phyloP scores from a whole-genome alignment of 768 basidiomycete genomes.

The Trametes gibbosa region DNA sequence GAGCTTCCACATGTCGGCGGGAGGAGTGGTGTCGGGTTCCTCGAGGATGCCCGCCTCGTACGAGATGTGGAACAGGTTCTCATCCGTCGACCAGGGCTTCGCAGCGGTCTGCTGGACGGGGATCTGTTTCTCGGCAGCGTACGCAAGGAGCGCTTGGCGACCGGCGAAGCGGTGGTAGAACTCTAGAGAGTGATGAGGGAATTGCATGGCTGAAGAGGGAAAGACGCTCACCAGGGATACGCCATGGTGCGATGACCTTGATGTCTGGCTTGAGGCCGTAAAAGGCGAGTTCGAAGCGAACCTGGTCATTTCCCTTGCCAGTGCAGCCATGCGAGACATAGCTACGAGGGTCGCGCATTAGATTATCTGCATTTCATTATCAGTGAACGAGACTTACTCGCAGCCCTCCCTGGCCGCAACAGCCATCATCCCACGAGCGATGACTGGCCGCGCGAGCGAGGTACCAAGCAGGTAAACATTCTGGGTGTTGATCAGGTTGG shows the following conservation, averaged over 20 bases:
- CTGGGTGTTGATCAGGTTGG: conserved; percentile 33
- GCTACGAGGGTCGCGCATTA: conserved; percentile 48
- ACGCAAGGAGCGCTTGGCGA: conserved; percentile 88
- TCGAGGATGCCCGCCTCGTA: conserved; percentile 99
- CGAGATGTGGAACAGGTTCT: conserved; percentile 99
- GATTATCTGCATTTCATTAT: neutral
- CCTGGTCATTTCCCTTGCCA: conserved; percentile 99
- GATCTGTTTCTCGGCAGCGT: conserved; percentile 83
- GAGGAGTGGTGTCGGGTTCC: conserved; percentile 92
- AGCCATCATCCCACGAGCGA: conserved; percentile 98
- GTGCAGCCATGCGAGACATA: conserved; percentile 99
- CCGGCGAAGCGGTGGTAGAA: conserved; percentile 99
- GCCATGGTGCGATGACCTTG: conserved; percentile 99
- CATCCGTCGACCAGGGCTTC: conserved; percentile 99
- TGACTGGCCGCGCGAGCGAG: conserved; percentile 96
- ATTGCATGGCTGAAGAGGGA: neutral
- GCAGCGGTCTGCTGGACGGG: conserved; percentile 93
- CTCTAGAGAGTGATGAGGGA: conserved; percentile 41
- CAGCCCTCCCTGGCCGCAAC: conserved; percentile 88
- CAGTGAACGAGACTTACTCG: conserved; percentile 62
- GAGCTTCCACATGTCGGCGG: conserved; percentile 98
- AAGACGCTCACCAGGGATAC: conserved; percentile 70
- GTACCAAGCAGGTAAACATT: conserved; percentile 97
- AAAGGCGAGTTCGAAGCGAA: conserved; percentile 98
- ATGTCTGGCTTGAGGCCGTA: conserved; percentile 98